Percentiles rank a stretch among this genome's conserved stretches.
phyloP scores from a whole-genome alignment of 306 rosid genomes.

The Cajanus cajan region DNA sequence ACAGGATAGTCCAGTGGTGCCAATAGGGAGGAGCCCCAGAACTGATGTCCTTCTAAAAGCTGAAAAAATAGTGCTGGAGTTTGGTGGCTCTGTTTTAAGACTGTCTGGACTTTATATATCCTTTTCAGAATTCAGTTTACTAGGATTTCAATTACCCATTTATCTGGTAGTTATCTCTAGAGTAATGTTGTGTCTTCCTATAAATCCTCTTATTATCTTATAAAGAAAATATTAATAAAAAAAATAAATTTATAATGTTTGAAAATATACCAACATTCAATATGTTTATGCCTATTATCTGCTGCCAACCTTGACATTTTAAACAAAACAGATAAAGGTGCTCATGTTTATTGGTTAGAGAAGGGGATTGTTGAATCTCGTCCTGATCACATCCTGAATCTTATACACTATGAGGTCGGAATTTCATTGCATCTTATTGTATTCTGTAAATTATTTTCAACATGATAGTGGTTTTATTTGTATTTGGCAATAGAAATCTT shows the following conservation, averaged over 20 bases:
- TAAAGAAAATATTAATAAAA: too few species aligned
- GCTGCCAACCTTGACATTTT: constrained; percentile 58
- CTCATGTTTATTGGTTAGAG: constrained; percentile 80
- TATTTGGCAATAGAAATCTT: not conserved
- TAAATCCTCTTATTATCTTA: too few species aligned
- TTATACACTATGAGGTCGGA: constrained; percentile 91
- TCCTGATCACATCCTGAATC: constrained; percentile 90
- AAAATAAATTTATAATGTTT: too few species aligned
- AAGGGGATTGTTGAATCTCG: constrained; percentile 74
- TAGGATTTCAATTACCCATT: constrained; percentile 10
- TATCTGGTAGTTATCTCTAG: constrained; percentile 11
- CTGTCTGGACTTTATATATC: constrained; percentile 95
- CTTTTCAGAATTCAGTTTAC: constrained; percentile 44
- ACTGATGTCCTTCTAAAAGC: constrained; percentile 82
- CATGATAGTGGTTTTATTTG: not conserved
- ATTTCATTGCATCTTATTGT: constrained; percentile 21
- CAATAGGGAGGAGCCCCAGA: constrained; percentile 86
- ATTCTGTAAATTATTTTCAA: not conserved
- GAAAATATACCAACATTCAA: not conserved
- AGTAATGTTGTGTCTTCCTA: too few species aligned
- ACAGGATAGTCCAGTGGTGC: constrained; percentile 85
- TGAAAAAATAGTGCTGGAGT: constrained; percentile 74
- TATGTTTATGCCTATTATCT: not conserved
- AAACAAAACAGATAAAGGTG: constrained; percentile 83
- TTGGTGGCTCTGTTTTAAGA: constrained; percentile 81